A percentile compares a stretch with the other conserved stretches of the same genome.
These are phyloP conservation scores for Tricholoma sp. DNA, from an alignment of 768 basidiomycete species.

Conservation along the genomic window DNA sequence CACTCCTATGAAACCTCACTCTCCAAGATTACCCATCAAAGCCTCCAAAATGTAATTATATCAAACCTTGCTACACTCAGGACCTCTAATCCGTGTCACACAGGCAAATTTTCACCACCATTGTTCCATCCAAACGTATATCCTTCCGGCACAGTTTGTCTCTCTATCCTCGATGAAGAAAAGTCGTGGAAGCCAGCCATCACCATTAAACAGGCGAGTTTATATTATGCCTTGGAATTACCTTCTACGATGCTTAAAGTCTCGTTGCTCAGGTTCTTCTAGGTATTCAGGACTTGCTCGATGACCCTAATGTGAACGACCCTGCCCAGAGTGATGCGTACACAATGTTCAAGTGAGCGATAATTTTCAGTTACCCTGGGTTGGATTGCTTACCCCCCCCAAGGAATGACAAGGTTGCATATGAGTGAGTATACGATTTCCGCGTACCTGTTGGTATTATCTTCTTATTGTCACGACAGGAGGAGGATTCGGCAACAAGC, in stretches of 20 bases:
- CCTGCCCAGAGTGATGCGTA: constrained; percentile 99
- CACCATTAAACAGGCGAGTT: constrained; percentile 90
- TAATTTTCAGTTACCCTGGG: constrained; percentile 1
- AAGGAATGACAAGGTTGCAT: constrained; percentile 68
- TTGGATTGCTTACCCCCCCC: not conserved
- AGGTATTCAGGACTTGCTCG: constrained; percentile 92
- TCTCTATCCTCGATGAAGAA: constrained; percentile 97
- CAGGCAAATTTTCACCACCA: constrained; percentile 95
- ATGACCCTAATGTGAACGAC: constrained; percentile 95
- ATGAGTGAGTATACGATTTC: constrained; percentile 57
- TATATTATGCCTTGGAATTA: not conserved
- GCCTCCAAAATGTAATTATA: constrained; percentile 79
- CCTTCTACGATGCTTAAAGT: not conserved
- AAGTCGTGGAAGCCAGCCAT: constrained; percentile 99
- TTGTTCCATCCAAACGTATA: constrained; percentile 99
- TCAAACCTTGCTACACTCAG: not conserved
- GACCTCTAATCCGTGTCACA: not conserved
- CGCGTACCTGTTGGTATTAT: not conserved
- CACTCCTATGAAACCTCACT: not conserved
- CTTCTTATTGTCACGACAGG: constrained; percentile 32
- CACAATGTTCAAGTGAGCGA: constrained; percentile 92
- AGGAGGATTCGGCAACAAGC: constrained; percentile 82
- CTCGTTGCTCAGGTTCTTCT: constrained; percentile 69
- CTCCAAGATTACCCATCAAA: constrained; percentile 86
- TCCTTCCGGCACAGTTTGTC: constrained; percentile 96